Evolutionary conservation across 495 filamentous ascomycete species (phyloP), one percentile per base, ranked within the genome.

Genomic region (Hypoxylon fragiforme): DNA sequence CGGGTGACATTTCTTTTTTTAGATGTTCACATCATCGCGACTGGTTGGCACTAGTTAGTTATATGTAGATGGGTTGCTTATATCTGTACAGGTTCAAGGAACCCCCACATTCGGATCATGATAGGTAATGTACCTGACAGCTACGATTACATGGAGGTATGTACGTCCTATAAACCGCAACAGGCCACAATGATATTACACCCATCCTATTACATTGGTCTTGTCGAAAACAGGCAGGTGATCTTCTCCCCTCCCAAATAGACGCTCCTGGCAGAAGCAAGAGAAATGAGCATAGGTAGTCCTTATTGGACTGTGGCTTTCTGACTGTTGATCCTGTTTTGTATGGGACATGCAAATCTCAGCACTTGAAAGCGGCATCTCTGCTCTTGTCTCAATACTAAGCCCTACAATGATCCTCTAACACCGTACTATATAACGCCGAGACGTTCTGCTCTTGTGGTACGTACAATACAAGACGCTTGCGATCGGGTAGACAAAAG

Each of bases 41-140:
- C 32, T 21, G 16, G 26, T 37, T 43, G 19, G 28, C n/a, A n/a
- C n/a, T n/a, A n/a, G n/a, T n/a, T n/a, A n/a, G n/a, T n/a, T n/a
- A n/a, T n/a, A n/a, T n/a, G n/a, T 54, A 32, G 40, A 31, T 24
- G 51, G 37, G 51, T 51, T 51, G 20, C 57, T 55, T 56, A 41
- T 51, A 49, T 54, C 24, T 4, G 9, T 28, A 9, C 4, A 4
- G 9, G 4, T 28, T 35, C 19, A 7, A 40, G 14, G 6, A 28
- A 12, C 50, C 56, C 57, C 50, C 57, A 60, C 50, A 41, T 28
- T 16, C 36, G 35, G 38, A 46, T 46, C 50, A 54, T 39, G 35
- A 53, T 41, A 45, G 41, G 34, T 39, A 50, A 50, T 44, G 57
- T 61, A 55, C 57, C 57, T 61, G 57, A 47, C 57, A 51, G 51